Evolutionary conservation across 2,329 filamentous ascomycete genomes (phyloP).

Genomic region (Basipetospora sp.): DNA sequence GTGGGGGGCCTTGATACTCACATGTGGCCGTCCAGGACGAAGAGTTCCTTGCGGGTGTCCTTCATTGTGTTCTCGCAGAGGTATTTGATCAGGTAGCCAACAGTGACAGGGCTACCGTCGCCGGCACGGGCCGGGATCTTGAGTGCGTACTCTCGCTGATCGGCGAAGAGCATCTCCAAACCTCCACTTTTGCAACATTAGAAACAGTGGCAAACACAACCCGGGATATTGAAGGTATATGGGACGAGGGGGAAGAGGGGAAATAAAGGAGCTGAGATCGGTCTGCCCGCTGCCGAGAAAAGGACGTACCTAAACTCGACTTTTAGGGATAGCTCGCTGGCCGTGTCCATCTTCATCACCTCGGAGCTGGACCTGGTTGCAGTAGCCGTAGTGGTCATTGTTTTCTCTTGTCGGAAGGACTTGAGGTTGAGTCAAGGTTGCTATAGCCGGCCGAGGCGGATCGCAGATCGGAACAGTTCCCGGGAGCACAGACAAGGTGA

Average conservation of each 20-base stretch:
- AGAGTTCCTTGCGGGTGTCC: slow-evolving; percentile 72
- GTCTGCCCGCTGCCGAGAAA: slow-evolving; percentile 5
- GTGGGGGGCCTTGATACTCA: slow-evolving; percentile 35
- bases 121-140: slow-evolving; percentile 49
- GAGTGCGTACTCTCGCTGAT: slow-evolving; percentile 60
- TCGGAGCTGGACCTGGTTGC: no score
- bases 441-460: no score
- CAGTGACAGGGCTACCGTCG: slow-evolving; percentile 46
- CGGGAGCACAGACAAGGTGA: no score
- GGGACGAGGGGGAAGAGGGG: slow-evolving; percentile 4
- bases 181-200: slow-evolving; percentile 50
- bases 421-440: no score
- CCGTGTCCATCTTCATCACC: neutral
- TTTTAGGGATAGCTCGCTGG: slow-evolving; percentile 37
- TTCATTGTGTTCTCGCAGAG: slow-evolving; percentile 74
- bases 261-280: slow-evolving; percentile 7
- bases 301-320: slow-evolving; percentile 53
- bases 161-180: slow-evolving; percentile 83
- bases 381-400: slow-evolving; percentile 1
- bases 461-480: no score
- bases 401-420: no score
- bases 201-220: slow-evolving; percentile 7
- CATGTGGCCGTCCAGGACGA: slow-evolving; percentile 78
- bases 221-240: slow-evolving; percentile 9
- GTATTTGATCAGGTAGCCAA: slow-evolving; percentile 63